Evolutionary conservation across 2,329 filamentous ascomycete species (phyloP).

Genomic region (Orbilia oligospora): DNA sequence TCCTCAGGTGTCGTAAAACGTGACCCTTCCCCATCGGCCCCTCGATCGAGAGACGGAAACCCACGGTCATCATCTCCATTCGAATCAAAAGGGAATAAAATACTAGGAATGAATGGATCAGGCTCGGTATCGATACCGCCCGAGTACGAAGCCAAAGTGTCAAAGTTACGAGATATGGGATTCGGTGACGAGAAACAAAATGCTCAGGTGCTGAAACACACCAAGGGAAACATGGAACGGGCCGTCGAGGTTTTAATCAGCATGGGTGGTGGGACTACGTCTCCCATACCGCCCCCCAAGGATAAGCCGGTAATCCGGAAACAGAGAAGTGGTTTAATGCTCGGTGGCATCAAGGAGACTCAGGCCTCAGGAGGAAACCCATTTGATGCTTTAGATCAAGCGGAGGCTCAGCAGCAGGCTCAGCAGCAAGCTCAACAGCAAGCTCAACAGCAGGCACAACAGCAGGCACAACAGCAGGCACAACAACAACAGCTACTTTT

Average conservation of each 20-base stretch:
- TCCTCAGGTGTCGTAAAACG: conserved; percentile 68
- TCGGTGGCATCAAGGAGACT: conserved; percentile 60
- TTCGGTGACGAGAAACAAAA: conserved; percentile 89
- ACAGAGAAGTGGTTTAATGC: conserved; percentile 61
- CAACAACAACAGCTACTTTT: conserved; percentile 56
- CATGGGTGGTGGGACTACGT: conserved; percentile 77
- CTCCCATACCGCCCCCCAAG: conserved; percentile 67
- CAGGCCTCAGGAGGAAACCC: conserved; percentile 62
- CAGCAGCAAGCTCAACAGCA: conserved; percentile 63
- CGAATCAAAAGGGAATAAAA: conserved; percentile 62
- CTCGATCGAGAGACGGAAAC: conserved; percentile 30
- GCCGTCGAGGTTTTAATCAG: conserved; percentile 87
- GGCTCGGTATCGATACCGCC: conserved; percentile 62
- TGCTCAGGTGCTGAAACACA: conserved; percentile 81
- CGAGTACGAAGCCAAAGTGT: conserved; percentile 75
- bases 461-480: conserved; percentile 37
- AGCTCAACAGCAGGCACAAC: conserved; percentile 29
- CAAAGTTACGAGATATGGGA: conserved; percentile 87
- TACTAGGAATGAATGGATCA: conserved; percentile 61
- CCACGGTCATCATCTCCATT: conserved; percentile 53
- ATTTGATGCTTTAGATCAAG: conserved; percentile 66
- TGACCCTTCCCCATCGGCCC: conserved; percentile 43
- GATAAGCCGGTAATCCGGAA: conserved; percentile 66
- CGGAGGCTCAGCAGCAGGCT: conserved; percentile 66
- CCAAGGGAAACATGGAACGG: conserved; percentile 87